Percentiles rank a stretch among this genome's conserved stretches.
Conservation (phyloP, 2,329 filamentous ascomycete species). For the Endoconidiophora polonica region DNA sequence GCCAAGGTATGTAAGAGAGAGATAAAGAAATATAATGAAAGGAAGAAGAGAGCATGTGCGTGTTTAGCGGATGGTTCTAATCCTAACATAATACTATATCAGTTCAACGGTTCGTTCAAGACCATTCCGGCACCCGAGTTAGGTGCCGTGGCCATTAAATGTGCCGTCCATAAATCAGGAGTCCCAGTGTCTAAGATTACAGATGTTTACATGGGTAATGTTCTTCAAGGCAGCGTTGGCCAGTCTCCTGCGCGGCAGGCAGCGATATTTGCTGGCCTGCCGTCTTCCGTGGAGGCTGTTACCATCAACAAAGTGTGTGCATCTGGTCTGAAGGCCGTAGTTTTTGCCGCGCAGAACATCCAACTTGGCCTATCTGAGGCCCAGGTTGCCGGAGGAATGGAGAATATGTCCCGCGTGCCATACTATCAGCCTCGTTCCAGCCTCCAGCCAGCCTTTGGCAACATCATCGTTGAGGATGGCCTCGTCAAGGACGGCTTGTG, state of each 20-base stretch:
- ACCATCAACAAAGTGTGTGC: slow-evolving; percentile 98
- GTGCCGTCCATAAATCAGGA: slow-evolving; percentile 71
- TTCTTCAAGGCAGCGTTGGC: slow-evolving; percentile 66
- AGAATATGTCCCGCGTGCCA: slow-evolving; percentile 90
- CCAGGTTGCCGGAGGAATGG: slow-evolving; percentile 89
- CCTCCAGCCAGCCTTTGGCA: slow-evolving; percentile 68
- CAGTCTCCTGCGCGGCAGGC: slow-evolving; percentile 90
- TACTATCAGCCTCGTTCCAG: slow-evolving; percentile 79
- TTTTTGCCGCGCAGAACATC: slow-evolving; percentile 82
- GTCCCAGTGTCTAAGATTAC: slow-evolving; percentile 67
- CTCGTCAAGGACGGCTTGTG: slow-evolving; percentile 88
- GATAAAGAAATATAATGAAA: no score
- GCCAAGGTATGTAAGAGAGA: slow-evolving; percentile 47
- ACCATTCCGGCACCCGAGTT: slow-evolving; percentile 74
- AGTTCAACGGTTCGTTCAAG: slow-evolving; percentile 91
- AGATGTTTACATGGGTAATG: slow-evolving; percentile 96
- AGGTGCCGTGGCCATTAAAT: slow-evolving; percentile 80
- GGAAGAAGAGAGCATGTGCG: not conserved
- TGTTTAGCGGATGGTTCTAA: not conserved
- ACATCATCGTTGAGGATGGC: slow-evolving; percentile 77
- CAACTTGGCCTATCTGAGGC: slow-evolving; percentile 79
- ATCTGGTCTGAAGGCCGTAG: slow-evolving; percentile 83
- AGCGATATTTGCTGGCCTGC: slow-evolving; percentile 69
- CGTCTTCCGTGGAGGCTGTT: slow-evolving; percentile 65
- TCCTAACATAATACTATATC: not conserved